A percentile compares a stretch with the other conserved stretches of the same genome.
Conservation (phyloP, 768 basidiomycete genomes). For the Lyophyllum decastes region DNA sequence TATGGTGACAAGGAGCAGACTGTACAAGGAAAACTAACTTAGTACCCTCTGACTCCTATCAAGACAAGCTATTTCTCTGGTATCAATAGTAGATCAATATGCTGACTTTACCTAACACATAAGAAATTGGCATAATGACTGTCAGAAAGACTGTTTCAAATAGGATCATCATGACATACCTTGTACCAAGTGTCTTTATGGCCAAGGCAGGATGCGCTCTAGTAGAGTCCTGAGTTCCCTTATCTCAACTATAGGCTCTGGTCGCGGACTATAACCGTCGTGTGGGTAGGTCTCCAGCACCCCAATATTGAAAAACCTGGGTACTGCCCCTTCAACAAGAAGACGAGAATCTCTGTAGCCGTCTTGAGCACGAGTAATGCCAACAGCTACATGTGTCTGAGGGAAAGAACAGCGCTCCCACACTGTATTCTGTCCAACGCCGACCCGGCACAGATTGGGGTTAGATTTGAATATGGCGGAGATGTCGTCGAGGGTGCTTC, state of each 20-base stretch:
- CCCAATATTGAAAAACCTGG: neutral
- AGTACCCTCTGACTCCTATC: no score
- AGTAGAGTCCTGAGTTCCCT: neutral
- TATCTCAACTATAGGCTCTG: neutral
- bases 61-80: no score
- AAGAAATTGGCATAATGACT: no score
- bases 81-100: no score
- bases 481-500: constrained; percentile 13
- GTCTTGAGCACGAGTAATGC: neutral
- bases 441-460: constrained; percentile 15
- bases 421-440: constrained; percentile 16
- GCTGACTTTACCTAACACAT: no score
- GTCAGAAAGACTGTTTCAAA: no score
- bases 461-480: constrained; percentile 16
- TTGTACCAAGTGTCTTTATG: no score
- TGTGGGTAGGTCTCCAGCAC: neutral
- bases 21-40: no score
- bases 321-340: neutral
- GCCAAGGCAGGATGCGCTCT: neutral
- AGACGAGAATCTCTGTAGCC: neutral
- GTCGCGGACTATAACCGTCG: neutral
- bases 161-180: no score
- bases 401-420: constrained; percentile 14
- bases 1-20: no score
- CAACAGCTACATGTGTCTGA: neutral